A percentile compares a stretch with the other conserved stretches of the same genome.
phyloP scores from a whole-genome alignment of 352 stramenopile species.

The Phytopythium delawarense region DNA sequence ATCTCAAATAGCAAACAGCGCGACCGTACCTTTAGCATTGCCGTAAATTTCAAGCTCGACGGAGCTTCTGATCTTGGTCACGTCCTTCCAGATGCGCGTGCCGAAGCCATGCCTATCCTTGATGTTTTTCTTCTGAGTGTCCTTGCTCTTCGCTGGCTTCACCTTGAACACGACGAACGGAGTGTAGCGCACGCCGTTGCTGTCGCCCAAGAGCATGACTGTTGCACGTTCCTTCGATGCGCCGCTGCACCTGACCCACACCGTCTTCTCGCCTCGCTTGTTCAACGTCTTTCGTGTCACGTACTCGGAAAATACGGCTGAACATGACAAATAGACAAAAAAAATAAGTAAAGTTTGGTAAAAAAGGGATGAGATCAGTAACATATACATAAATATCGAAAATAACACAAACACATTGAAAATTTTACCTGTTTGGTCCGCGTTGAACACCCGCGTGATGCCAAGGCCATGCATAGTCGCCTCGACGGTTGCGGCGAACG shows the following conservation, averaged over 20 bases:
- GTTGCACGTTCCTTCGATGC: constrained; percentile 2
- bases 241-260: not conserved
- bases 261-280: not conserved
- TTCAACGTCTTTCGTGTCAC: not conserved
- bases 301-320: constrained; percentile 4
- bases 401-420: not conserved
- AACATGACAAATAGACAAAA: not conserved
- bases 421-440: constrained; percentile 2
- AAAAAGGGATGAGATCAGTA: too few species aligned
- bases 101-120: not conserved
- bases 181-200: not conserved
- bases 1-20: not conserved
- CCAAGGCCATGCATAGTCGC: not conserved
- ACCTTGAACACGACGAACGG: constrained; percentile 1
- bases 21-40: not conserved
- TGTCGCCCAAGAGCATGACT: not conserved
- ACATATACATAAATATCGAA: not conserved
- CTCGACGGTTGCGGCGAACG: not conserved
- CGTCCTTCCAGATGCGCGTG: not conserved
- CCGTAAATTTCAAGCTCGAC: not conserved
- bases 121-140: not conserved
- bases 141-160: not conserved
- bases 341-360: not conserved
- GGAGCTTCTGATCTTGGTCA: not conserved
- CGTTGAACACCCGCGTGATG: not conserved